Percentiles rank a stretch among this genome's conserved stretches.
Conservation (phyloP, 2,329 filamentous ascomycete species). For the Neoscytalidium dimidiatum region DNA sequence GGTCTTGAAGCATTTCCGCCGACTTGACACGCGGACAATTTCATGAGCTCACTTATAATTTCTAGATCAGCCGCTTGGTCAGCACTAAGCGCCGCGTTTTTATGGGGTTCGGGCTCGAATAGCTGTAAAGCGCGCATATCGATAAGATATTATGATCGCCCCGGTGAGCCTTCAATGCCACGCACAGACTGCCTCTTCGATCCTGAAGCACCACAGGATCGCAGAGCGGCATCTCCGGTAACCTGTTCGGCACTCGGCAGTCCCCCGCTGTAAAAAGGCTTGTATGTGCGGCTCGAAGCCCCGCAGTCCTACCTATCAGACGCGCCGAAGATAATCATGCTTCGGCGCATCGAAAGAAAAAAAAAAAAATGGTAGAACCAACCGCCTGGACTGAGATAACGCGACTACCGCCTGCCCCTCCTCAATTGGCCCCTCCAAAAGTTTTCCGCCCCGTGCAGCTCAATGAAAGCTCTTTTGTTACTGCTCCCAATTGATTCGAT, state of each 20-base stretch:
- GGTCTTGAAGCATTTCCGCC: not conserved
- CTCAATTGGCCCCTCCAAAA: not conserved
- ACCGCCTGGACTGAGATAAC: not conserved
- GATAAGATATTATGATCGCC: not conserved
- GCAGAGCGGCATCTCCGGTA: not conserved
- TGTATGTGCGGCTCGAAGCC: no score
- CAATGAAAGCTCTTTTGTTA: no score
- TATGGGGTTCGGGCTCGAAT: not conserved
- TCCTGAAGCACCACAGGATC: not conserved
- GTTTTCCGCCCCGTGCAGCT: no score
- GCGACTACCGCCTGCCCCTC: not conserved
- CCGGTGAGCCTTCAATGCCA: not conserved
- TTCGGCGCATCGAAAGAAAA: not conserved
- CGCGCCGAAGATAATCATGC: constrained; percentile 4
- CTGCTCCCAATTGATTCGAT: not conserved
- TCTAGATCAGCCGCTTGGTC: not conserved
- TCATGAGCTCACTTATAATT: no score
- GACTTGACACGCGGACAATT: no score
- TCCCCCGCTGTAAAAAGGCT: no score
- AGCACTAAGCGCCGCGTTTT: not conserved
- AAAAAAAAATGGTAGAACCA: not conserved
- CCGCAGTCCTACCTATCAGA: constrained; percentile 4
- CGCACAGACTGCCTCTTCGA: not conserved
- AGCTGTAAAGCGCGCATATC: not conserved
- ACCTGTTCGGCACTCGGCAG: no score